Conservation (phyloP, 331 rosid species). For the Pyrus hybrid region DNA sequence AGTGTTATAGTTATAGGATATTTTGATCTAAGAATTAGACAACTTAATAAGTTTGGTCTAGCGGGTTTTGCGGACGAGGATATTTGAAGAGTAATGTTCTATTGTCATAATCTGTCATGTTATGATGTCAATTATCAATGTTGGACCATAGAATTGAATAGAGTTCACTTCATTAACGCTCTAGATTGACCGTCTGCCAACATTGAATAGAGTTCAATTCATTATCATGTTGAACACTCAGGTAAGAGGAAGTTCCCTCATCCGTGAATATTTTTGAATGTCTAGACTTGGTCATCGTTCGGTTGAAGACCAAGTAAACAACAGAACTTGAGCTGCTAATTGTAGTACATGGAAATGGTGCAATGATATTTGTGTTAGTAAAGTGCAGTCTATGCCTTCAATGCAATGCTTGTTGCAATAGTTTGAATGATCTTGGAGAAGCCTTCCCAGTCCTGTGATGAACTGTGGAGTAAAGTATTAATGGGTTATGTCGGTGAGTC, state of each 20-base stretch:
- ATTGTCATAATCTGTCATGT: not conserved
- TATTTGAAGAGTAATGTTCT: not conserved
- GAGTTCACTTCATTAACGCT: too few species aligned
- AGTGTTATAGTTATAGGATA: too few species aligned
- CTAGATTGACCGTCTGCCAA: too few species aligned
- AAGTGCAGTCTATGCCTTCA: not conserved
- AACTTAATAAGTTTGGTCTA: too few species aligned
- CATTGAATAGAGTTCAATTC: too few species aligned
- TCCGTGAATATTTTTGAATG: not conserved
- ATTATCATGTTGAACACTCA: too few species aligned
- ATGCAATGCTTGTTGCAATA: not conserved
- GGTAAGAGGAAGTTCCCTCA: not conserved
- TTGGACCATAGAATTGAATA: not conserved
- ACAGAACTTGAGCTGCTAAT: not conserved
- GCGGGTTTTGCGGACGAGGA: too few species aligned
- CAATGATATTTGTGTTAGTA: not conserved
- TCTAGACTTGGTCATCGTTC: not conserved
- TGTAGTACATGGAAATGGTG: not conserved
- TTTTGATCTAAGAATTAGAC: too few species aligned
- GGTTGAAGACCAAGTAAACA: not conserved
- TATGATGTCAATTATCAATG: not conserved
- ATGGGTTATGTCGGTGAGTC: too few species aligned
- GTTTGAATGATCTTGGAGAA: too few species aligned
- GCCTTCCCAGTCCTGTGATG: too few species aligned
- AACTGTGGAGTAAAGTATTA: not conserved